Evolutionary conservation across 2,329 filamentous ascomycete genomes (phyloP).

Genomic region (Aspergillus sp.): DNA sequence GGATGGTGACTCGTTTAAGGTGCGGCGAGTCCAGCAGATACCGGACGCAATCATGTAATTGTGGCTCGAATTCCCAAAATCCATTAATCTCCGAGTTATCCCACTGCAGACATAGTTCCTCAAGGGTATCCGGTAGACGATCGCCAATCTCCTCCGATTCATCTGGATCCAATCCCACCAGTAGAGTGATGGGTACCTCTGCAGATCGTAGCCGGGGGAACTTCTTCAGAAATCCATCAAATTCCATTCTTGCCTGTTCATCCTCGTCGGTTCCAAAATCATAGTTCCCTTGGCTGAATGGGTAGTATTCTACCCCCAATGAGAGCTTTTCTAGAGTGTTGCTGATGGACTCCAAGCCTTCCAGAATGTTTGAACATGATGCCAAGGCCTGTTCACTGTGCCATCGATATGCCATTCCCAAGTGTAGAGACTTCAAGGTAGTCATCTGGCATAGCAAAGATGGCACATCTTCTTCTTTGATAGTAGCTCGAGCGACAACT

Average conservation of each 20-base stretch:
- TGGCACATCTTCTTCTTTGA: slow-evolving; percentile 1
- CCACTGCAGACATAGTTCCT: slow-evolving; percentile 2
- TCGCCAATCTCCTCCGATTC: neutral
- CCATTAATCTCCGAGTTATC: neutral
- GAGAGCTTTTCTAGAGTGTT: slow-evolving; percentile 2
- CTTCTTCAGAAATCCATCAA: neutral
- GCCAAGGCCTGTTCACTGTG: neutral
- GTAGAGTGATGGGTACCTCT: slow-evolving; percentile 2
- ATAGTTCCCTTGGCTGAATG: slow-evolving; percentile 1
- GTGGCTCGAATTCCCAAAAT: neutral
- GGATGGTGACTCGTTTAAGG: slow-evolving; percentile 1
- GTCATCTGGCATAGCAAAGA: neutral
- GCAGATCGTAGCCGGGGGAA: slow-evolving; percentile 1
- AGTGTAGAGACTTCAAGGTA: neutral
- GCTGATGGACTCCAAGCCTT: slow-evolving; percentile 1
- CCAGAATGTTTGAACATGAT: neutral
- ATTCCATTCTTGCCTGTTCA: neutral
- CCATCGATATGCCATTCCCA: neutral
- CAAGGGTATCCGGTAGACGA: neutral
- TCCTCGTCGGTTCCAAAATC: neutral
- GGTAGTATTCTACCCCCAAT: slow-evolving; percentile 3
- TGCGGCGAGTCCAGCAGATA: neutral
- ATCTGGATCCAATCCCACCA: neutral
- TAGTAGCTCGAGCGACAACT: neutral
- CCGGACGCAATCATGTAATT: slow-evolving; percentile 2